These are phyloP conservation scores for Epithemia pelagica DNA, from an alignment of 108 stramenopile species.

Conservation along the genomic window DNA sequence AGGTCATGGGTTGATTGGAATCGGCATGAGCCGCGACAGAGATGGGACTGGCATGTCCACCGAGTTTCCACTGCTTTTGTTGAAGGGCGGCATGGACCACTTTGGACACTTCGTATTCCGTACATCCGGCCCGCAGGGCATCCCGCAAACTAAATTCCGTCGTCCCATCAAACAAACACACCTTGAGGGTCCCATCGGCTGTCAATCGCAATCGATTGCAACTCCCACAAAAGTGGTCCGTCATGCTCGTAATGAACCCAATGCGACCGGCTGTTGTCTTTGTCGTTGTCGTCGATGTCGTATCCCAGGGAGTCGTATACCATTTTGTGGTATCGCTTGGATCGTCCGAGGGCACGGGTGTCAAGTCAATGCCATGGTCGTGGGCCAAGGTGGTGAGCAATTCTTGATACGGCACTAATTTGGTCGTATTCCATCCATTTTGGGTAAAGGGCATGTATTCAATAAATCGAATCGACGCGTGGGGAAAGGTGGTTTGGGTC, in stretches of 20 bases:
- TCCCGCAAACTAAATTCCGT: slow-evolving; percentile 87
- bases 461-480: slow-evolving; percentile 93
- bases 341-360: slow-evolving; percentile 52
- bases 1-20: slow-evolving; percentile 93
- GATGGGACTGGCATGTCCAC: slow-evolving; percentile 83
- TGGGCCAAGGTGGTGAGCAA: slow-evolving; percentile 47
- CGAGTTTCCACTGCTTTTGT: slow-evolving; percentile 78
- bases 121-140: slow-evolving; percentile 44
- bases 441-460: slow-evolving; percentile 99
- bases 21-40: slow-evolving; percentile 61
- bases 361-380: slow-evolving; percentile 7
- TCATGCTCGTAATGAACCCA: slow-evolving; percentile 99
- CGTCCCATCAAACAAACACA: slow-evolving; percentile 88
- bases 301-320: slow-evolving; percentile 36
- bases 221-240: slow-evolving; percentile 92
- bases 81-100: slow-evolving; percentile 70
- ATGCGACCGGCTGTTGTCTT: slow-evolving; percentile 40
- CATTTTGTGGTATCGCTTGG: slow-evolving; percentile 97
- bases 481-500: slow-evolving; percentile 47
- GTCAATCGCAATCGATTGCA: slow-evolving; percentile 98
- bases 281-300: neutral
- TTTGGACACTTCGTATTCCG: slow-evolving; percentile 46
- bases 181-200: slow-evolving; percentile 95
- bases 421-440: slow-evolving; percentile 81
- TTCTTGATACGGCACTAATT: slow-evolving; percentile 83